Base-by-base conservation (phyloP, 1,284 basidiomycete species). In the Fomes fomentarius region DNA sequence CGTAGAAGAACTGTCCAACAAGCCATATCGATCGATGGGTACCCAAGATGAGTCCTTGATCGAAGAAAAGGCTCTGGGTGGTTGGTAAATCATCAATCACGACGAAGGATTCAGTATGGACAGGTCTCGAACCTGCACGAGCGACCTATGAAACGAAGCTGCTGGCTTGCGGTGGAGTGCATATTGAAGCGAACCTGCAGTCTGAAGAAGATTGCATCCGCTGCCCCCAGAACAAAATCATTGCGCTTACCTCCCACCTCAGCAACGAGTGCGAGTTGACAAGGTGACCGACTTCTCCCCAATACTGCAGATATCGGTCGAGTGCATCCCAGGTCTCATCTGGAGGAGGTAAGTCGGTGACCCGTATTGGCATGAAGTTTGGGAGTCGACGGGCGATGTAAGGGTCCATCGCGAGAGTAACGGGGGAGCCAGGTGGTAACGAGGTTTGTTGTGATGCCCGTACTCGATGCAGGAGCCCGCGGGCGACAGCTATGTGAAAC, bases 311-410 rank as follows among this genome's bases (percentile, higher is more conserved):
- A 8, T 90, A 66, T 0, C 64, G 69, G 5, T 73, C 68, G 1
- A 92, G 59, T 0, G 74, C 70, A 15, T 75, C 63, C 83, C 87
- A 92, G 0, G 79, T 81, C 3, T 78, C 68, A 12, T 74, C 69
- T 40, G 79, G 73, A 1, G 75, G 61, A 0, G 84, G 84, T 0
- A 89, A 65, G 4, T 76, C 69, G 15, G 91, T 73, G 3, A 84
- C 72, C 14, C 86, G 82, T 7, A 91, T 81, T 0, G 93, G 93
- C 66, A 92, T 85, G 56, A 82, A 84, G 34, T 86, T 87, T 24
- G 86, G 85, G 0, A 95, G 75, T 43, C 81, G 78, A 6, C 91
- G 83, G 2, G 82, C 80, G 44, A 93, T 83, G 37, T 82, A 76
- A 4, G 89, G 82, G 66, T 91, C 91, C 53, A 94, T 89, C 0